phyloP scores from a whole-genome alignment of 2,329 filamentous ascomycete species.

The Aphanocladium album region DNA sequence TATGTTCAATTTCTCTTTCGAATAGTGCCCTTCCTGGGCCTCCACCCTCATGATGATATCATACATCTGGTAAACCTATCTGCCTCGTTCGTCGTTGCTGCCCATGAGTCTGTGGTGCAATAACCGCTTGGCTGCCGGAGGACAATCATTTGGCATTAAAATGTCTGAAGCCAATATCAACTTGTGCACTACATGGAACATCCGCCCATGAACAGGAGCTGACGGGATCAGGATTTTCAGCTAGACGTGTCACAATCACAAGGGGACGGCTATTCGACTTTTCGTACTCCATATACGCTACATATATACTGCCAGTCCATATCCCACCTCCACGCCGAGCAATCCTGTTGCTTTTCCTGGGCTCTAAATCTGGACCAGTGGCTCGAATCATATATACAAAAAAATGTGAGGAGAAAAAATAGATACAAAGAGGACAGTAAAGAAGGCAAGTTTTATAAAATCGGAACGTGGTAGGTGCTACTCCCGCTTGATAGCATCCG shows the following conservation, averaged over 20 bases:
- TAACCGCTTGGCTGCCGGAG: constrained; percentile 27
- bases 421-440: constrained; percentile 5
- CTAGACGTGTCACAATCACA: not conserved
- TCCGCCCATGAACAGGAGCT: not conserved
- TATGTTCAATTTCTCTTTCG: constrained; percentile 3
- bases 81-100: constrained; percentile 25
- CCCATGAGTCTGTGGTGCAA: constrained; percentile 4
- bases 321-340: constrained; percentile 4
- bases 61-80: constrained; percentile 41
- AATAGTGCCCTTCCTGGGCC: not conserved
- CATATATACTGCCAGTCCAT: constrained; percentile 7
- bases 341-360: constrained; percentile 11
- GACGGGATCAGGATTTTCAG: not conserved
- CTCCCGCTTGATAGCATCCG: constrained; percentile 2
- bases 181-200: not conserved
- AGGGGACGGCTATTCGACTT: not conserved
- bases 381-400: constrained; percentile 10
- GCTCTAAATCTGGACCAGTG: not conserved
- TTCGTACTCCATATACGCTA: not conserved
- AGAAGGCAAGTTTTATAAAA: not conserved
- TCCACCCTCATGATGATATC: constrained; percentile 29
- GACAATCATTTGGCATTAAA: constrained; percentile 16
- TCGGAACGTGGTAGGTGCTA: not conserved
- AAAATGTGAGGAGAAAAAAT: not conserved
- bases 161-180: not conserved